Conservation (phyloP, 345 rosid genomes). For the Angophora floribunda region DNA sequence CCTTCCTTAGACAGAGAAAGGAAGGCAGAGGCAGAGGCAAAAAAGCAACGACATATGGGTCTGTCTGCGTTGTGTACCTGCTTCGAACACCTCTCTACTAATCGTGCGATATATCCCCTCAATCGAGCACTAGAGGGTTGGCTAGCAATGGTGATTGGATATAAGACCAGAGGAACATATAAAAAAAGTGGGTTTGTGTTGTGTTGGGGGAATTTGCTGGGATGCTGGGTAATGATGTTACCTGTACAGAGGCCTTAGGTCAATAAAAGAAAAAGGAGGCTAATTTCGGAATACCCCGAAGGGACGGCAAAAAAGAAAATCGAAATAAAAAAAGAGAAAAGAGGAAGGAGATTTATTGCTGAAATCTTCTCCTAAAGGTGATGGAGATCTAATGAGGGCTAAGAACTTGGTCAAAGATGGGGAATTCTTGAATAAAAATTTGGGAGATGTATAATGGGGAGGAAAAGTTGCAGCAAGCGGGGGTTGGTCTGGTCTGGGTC, state of each 20-base stretch:
- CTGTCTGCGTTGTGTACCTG: background rate
- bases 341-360: background rate
- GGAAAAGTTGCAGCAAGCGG: background rate
- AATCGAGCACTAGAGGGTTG: background rate
- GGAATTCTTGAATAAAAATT: background rate
- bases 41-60: background rate
- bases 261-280: background rate
- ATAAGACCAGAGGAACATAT: background rate
- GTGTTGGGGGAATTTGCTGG: background rate
- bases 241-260: background rate
- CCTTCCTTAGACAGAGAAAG: background rate
- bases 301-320: background rate
- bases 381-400: background rate
- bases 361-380: background rate
- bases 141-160: background rate
- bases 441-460: background rate
- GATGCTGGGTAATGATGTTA: background rate
- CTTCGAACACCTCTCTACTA: background rate
- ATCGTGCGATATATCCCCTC: background rate
- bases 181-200: background rate
- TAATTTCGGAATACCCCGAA: background rate
- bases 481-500: background rate
- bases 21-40: background rate
- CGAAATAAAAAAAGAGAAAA: too few species aligned
- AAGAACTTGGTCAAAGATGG: background rate